Evolutionary conservation across 1,284 basidiomycete genomes (phyloP).

Genomic region (Tilletia setariae): DNA sequence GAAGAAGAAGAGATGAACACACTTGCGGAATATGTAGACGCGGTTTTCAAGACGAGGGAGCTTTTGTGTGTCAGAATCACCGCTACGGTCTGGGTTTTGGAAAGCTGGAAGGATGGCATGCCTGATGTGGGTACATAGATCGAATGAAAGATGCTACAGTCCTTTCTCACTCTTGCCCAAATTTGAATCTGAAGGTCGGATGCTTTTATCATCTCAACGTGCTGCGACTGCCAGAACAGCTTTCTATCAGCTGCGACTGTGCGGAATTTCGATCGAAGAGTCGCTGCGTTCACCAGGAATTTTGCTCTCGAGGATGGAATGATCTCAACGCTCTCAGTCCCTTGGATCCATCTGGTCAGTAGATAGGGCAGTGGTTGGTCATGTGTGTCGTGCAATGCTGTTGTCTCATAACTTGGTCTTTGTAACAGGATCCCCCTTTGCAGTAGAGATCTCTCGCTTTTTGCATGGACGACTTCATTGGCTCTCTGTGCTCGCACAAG

Average conservation of each 20-base stretch:
- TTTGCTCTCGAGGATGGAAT: neutral
- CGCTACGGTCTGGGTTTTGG: neutral
- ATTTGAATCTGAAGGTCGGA: neutral
- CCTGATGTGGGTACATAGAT: neutral
- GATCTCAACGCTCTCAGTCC: neutral
- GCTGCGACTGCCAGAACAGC: neutral
- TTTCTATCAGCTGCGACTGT: neutral
- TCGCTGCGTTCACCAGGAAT: constrained; percentile 1
- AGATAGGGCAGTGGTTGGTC: neutral
- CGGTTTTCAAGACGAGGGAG: neutral
- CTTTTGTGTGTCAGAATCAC: neutral
- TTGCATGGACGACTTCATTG: neutral
- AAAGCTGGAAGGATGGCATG: neutral
- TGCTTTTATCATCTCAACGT: neutral
- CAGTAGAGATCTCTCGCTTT: neutral
- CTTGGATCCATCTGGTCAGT: neutral
- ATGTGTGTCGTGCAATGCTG: neutral
- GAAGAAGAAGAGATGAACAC: neutral
- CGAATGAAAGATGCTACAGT: neutral
- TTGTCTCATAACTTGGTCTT: neutral
- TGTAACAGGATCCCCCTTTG: neutral
- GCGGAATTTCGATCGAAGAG: neutral
- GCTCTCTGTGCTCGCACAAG: neutral
- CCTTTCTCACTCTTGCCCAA: neutral
- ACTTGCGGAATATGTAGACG: neutral